Evolutionary conservation across 2,329 filamentous ascomycete species (phyloP), one percentile per base, ranked within the genome.

Genomic region (Neofusicoccum umdonicola): DNA sequence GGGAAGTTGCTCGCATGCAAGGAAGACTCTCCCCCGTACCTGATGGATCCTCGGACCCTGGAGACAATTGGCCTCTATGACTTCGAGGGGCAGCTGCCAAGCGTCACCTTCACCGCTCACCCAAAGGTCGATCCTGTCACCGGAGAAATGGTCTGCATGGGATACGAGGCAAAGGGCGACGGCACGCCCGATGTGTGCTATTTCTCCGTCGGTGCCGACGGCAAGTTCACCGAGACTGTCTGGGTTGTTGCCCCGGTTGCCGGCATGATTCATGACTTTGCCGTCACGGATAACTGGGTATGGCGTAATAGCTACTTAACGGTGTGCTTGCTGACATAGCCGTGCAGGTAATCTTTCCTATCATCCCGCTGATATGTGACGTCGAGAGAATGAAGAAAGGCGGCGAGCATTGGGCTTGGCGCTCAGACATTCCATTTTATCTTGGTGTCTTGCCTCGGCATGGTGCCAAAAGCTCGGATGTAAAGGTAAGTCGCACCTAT

Each of bases 221-320:
- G 78, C 8, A 71, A 69, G 13, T 69, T 76, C 5, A 71, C 67
- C 0, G 71, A 80, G 52, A 68, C 66, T 0, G 68, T 73, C 2
- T 80, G 78, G 77, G 52, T 78, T 15, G 68, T 75, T 7, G 68
- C 73, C 0, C 79, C 78, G 1, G 71, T 77, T 1, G 71, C 71
- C 2, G 78, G 70, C 0, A 77, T 80, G 75, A 80, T 81, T 39
- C 79, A 81, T 68, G 79, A 81, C 58, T 78, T 76, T 62, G 78
- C 73, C 0, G 71, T 80, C 1, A 81, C 78, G 0, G 71, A 79
- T 4, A 80, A 81, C 50, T 80, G 64, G 62, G 60, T 71, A 61
- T 31, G 27, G 5, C 3, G 1, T 7, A 31, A 5, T 31, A 31
- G 2, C 1, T 5, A 31, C 27, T 31, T 7, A 0, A 1, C 7